Evolutionary conservation across 495 filamentous ascomycete species (phyloP), one percentile per base, ranked within the genome.

Genomic region (Podospora bellae-mahoneyi): DNA sequence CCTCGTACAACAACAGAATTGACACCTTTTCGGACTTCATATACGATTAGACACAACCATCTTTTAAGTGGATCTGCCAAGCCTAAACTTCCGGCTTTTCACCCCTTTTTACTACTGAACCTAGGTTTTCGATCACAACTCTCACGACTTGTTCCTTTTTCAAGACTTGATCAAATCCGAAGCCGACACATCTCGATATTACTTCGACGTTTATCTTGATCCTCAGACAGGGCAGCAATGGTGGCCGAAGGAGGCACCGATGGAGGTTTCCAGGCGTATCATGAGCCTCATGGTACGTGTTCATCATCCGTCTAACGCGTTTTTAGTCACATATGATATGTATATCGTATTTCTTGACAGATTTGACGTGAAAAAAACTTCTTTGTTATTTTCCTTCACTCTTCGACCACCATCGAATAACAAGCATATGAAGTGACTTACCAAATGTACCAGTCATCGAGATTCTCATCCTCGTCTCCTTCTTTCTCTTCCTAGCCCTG

Each of bases 401-500:
- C 20, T 23, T 23, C 20, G 20, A 23, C 1, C 20, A 23, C 20
- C 20, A 23, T 23, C 20, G 20, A 23, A 23, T 23, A 23, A 39
- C 5, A 39, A 10, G 34, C 34, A 5, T 39, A 6, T 10, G 10
- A 39, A 6, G 10, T 6, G 1, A 39, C 34, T 39, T 1, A 39
- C 34, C 34, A 39, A 6, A 10, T 39, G 34, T 48, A 48, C 7
- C 39, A 76, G 74, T 75, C 65, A 64, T 75, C 66, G 61, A 58
- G 54, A 83, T 93, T 34, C 83, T 94, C 15, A 85, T 83, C 23
- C 80, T 84, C 28, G 76, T 88, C 0, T 88, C 89, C 0, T 89
- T 93, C 68, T 80, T 92, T 3, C 72, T 93, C 5, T 80, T 88
- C 10, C 83, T 92, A 27, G 91, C 92, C 71, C 34, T 86, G 13